phyloP scores from a whole-genome alignment of 1,139 yeast species.

The Suhomyces wounanorum region DNA sequence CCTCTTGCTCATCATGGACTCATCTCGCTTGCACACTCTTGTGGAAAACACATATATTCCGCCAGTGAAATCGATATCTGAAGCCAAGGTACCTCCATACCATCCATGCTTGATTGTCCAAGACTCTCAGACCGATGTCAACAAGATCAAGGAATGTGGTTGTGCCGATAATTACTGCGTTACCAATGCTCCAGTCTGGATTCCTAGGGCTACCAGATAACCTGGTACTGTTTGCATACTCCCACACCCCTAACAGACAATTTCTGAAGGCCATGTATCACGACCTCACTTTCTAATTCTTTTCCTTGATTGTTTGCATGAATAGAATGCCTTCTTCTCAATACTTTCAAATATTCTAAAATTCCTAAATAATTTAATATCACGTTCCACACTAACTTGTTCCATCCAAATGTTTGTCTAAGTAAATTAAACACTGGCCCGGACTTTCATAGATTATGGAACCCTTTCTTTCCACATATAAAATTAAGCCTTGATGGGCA shows the following conservation, averaged over 20 bases:
- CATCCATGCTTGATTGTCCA: conserved; percentile 50
- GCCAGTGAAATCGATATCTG: conserved; percentile 19
- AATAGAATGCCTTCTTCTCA: neutral
- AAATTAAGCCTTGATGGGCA: too few species aligned
- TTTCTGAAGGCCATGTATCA: neutral
- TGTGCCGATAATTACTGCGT: conserved; percentile 49
- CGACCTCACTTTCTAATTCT: neutral
- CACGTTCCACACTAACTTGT: too few species aligned
- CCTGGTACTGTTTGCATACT: neutral
- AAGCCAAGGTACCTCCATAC: conserved; percentile 35
- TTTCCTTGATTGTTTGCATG: neutral
- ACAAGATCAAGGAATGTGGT: conserved; percentile 43
- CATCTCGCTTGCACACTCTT: conserved; percentile 28
- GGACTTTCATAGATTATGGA: too few species aligned
- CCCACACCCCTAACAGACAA: neutral
- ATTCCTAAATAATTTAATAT: too few species aligned
- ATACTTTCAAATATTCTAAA: neutral
- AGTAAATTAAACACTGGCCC: too few species aligned
- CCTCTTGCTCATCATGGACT: conserved; percentile 30
- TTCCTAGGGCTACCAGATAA: conserved; percentile 30
- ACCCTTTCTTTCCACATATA: too few species aligned
- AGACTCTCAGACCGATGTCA: conserved; percentile 44
- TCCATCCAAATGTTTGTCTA: too few species aligned
- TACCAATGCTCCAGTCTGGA: conserved; percentile 46
- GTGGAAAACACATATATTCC: conserved; percentile 40